Percentiles rank a stretch among this genome's conserved stretches.
phyloP scores from a whole-genome alignment of 2,329 filamentous ascomycete genomes.

The Penicillium hesseltinei region DNA sequence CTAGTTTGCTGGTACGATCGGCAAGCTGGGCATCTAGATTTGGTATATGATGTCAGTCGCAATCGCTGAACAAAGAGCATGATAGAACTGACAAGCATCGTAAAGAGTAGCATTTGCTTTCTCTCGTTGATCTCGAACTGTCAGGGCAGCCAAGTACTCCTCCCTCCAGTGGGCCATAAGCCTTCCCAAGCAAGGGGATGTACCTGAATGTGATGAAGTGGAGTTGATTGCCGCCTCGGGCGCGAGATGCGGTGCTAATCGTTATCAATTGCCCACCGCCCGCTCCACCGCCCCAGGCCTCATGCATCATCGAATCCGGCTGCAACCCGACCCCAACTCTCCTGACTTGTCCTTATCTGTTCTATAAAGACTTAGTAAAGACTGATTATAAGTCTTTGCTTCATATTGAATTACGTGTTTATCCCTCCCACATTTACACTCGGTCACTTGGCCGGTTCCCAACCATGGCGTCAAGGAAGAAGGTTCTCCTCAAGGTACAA shows the following conservation, averaged over 20 bases:
- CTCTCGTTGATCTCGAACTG: slow-evolving; percentile 68
- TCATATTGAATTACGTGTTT: neutral
- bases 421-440: neutral
- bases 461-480: slow-evolving; percentile 77
- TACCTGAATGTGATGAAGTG: slow-evolving; percentile 16
- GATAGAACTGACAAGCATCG: slow-evolving; percentile 63
- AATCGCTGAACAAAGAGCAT: slow-evolving; percentile 6
- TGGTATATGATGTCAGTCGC: slow-evolving; percentile 24
- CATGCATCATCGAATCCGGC: slow-evolving; percentile 35
- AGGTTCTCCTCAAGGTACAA: slow-evolving; percentile 82
- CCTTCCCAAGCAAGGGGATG: slow-evolving; percentile 16
- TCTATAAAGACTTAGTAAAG: slow-evolving; percentile 1
- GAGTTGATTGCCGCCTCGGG: slow-evolving; percentile 16
- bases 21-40: slow-evolving; percentile 61
- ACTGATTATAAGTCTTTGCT: neutral
- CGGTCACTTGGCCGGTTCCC: slow-evolving; percentile 7
- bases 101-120: slow-evolving; percentile 66
- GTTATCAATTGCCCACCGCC: slow-evolving; percentile 25
- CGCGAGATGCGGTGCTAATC: slow-evolving; percentile 22
- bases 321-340: slow-evolving; percentile 28
- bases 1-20: slow-evolving; percentile 61
- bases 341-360: slow-evolving; percentile 5
- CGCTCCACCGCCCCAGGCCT: slow-evolving; percentile 32
- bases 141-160: slow-evolving; percentile 74
- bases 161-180: slow-evolving; percentile 71